phyloP scores from a whole-genome alignment of 805 yeast genomes.

The Candida anglica region DNA sequence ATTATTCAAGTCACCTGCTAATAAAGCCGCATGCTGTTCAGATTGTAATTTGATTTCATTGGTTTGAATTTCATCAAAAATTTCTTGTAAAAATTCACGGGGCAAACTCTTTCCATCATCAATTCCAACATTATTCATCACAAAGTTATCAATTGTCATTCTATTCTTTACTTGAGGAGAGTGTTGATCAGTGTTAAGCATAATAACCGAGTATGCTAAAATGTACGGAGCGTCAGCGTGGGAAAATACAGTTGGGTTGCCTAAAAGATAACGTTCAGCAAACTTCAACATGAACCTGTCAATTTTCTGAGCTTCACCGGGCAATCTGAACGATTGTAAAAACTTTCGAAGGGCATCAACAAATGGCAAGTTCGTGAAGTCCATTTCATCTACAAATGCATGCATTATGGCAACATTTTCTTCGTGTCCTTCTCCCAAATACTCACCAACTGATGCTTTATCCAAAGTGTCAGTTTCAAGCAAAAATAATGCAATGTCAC shows the following conservation, averaged over 20 bases:
- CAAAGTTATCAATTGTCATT: slow-evolving; percentile 85
- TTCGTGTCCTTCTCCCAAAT: slow-evolving; percentile 83
- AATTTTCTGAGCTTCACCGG: slow-evolving; percentile 98
- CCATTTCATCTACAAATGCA: slow-evolving; percentile 85
- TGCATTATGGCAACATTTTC: slow-evolving; percentile 82
- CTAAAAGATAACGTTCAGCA: slow-evolving; percentile 86
- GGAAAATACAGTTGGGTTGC: slow-evolving; percentile 83
- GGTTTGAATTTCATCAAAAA: slow-evolving; percentile 72
- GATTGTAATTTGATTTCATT: slow-evolving; percentile 89
- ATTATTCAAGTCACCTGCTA: slow-evolving; percentile 53
- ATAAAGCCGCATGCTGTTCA: slow-evolving; percentile 88
- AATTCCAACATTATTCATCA: slow-evolving; percentile 84
- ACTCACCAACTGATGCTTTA: slow-evolving; percentile 84
- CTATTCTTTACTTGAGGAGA: slow-evolving; percentile 79
- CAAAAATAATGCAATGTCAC: slow-evolving; percentile 70
- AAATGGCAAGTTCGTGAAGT: slow-evolving; percentile 63
- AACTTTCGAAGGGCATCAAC: slow-evolving; percentile 84
- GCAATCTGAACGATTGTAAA: slow-evolving; percentile 85
- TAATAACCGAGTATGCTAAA: slow-evolving; percentile 83
- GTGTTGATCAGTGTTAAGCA: slow-evolving; percentile 94
- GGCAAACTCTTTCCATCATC: slow-evolving; percentile 88
- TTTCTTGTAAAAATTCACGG: slow-evolving; percentile 59
- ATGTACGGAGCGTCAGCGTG: slow-evolving; percentile 94
- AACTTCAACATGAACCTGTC: slow-evolving; percentile 96
- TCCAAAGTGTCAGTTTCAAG: slow-evolving; percentile 72